Evolutionary conservation across 345 rosid genomes (phyloP).

Genomic region (Euphorbia peplus): DNA sequence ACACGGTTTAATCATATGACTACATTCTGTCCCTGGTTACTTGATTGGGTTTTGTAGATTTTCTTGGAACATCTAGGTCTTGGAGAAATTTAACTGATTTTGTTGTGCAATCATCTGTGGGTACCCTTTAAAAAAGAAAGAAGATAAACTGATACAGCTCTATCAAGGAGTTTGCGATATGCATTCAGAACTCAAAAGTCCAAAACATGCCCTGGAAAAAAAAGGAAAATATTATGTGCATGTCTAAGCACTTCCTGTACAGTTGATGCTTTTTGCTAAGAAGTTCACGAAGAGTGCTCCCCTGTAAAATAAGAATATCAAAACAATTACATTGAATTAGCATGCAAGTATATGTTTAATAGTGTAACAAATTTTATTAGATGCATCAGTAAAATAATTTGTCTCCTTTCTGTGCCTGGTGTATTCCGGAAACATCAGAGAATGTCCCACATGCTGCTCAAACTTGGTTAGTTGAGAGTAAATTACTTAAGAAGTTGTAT

Average conservation of each 20-base stretch:
- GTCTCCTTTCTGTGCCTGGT: background rate
- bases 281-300: background rate
- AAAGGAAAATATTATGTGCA: background rate
- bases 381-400: background rate
- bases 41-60: background rate
- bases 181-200: too few species aligned
- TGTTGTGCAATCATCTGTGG: background rate
- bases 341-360: background rate
- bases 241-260: background rate
- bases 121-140: too few species aligned
- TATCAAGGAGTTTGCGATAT: background rate
- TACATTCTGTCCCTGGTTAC: background rate
- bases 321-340: background rate
- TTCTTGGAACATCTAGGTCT: background rate
- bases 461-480: slow-evolving; percentile 2
- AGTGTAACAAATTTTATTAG: background rate
- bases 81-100: background rate
- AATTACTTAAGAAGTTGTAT: background rate
- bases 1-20: background rate
- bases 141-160: background rate
- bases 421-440: too few species aligned
- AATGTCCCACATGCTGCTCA: background rate
- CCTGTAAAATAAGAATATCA: background rate
- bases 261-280: too few species aligned
- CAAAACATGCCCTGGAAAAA: background rate